phyloP scores from a whole-genome alignment of 495 filamentous ascomycete species.

The Cercophora sp. region DNA sequence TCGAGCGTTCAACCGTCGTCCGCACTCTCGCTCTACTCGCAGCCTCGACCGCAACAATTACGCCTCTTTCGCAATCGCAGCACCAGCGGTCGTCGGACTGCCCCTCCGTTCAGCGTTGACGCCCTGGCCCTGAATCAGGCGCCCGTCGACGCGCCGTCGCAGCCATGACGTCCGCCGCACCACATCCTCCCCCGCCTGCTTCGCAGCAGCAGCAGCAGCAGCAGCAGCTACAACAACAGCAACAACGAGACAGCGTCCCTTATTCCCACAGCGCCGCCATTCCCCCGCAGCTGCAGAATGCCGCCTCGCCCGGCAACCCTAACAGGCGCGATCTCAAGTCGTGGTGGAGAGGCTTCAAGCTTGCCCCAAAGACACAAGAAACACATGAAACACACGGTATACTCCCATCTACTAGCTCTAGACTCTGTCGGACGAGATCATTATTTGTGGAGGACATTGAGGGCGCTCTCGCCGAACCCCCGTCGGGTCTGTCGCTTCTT shows the following conservation, averaged over 20 bases:
- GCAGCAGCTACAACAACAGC: conserved; percentile 12
- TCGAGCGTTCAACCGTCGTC: not conserved
- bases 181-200: conserved; percentile 15
- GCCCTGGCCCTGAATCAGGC: conserved; percentile 18
- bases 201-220: conserved; percentile 21
- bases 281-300: conserved; percentile 24
- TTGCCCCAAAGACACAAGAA: conserved; percentile 69
- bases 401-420: conserved; percentile 21
- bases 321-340: conserved; percentile 77
- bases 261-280: conserved; percentile 16
- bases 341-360: conserved; percentile 91
- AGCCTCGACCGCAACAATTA: not conserved
- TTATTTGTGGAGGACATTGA: conserved; percentile 22
- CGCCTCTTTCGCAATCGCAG: not conserved
- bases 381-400: conserved; percentile 75
- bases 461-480: conserved; percentile 13
- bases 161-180: conserved; percentile 32
- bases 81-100: not conserved
- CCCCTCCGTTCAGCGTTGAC: conserved; percentile 13
- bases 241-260: conserved; percentile 15
- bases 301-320: conserved; percentile 53
- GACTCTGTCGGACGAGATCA: conserved; percentile 10
- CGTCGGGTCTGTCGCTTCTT: conserved; percentile 16
- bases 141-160: conserved; percentile 21
- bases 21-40: not conserved